Evolutionary conservation across 768 basidiomycete species (phyloP), one percentile per base, ranked within the genome.

Genomic region (Kwoniella mangroviensis): DNA sequence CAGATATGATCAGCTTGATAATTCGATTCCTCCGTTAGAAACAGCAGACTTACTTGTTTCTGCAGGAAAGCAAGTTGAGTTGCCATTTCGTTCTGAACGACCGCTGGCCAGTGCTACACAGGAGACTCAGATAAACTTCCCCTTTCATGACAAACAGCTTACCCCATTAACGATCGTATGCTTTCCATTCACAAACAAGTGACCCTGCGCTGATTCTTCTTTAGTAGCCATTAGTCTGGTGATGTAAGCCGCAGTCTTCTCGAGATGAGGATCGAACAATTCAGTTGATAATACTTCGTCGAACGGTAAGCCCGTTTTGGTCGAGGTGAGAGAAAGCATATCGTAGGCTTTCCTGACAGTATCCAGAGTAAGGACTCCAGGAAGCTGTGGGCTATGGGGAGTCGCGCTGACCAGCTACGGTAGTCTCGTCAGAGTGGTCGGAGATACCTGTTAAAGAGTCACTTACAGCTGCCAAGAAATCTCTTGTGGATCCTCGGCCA

Each of bases 111-210:
- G 24, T 87, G 86, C 91, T 95, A 73, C 21, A 52, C 24, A 45
- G 51, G 60, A 22, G 24, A 28, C 9, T 51, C n/a, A 43, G 41
- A 22, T 22, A 43, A 43, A 13, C n/a, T 43, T 49, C 45, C 45
- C 11, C 15, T 61, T 49, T 10, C 12, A 28, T 53, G 52, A 21
- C 53, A 40, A 15, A 56, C 52, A 22, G 84, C 89, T 74, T 74
- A 92, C 93, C 63, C 91, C 90, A 72, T 88, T 86, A 58, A 93
- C 81, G 13, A 87, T 82, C 62, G 89, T 86, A 80, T 91, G 87
- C 77, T 90, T 93, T n/a, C 95, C 95, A 75, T 98, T 96, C 78
- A 96, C 85, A 82, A 98, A 96, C 3, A 86, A 89, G 72, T 92
- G 89, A 0, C 93, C 94, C 2, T 81, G 81, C 0, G 84, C 75